Evolutionary conservation across 2,329 filamentous ascomycete genomes (phyloP).

Genomic region (Talaromyces sp.): DNA sequence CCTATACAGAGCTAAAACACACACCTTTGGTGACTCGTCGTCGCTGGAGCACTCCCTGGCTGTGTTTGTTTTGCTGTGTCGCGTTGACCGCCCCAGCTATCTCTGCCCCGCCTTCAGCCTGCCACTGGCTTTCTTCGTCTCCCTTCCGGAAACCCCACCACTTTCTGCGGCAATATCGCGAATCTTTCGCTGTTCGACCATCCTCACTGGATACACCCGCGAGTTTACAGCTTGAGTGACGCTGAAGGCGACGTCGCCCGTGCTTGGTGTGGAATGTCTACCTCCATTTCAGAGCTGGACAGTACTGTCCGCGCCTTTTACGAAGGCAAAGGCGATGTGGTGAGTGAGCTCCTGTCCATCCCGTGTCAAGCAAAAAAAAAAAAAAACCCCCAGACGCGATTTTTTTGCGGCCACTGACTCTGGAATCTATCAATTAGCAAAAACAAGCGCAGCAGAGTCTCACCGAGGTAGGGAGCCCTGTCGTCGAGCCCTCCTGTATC

Average conservation of each 20-base stretch:
- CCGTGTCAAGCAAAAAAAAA: too few relatives aligned
- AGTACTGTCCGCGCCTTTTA: conserved; percentile 94
- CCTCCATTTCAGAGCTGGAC: conserved; percentile 91
- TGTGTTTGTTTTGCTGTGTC: conserved; percentile 1
- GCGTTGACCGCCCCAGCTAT: conserved; percentile 13
- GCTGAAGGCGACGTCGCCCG: conserved; percentile 25
- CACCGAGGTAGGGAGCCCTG: conserved; percentile 66
- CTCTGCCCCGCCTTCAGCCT: conserved; percentile 13
- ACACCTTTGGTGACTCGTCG: background rate
- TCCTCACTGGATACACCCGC: conserved; percentile 10
- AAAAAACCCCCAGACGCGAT: background rate
- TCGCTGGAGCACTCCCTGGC: background rate
- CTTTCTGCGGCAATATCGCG: conserved; percentile 2
- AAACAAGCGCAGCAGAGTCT: conserved; percentile 89
- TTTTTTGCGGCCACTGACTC: conserved; percentile 14
- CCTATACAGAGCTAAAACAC: background rate
- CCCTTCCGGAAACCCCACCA: conserved; percentile 7
- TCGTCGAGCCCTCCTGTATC: conserved; percentile 10
- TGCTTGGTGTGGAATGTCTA: conserved; percentile 49
- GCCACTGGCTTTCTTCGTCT: conserved; percentile 9
- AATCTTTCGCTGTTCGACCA: background rate
- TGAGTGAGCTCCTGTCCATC: conserved; percentile 54
- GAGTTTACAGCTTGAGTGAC: conserved; percentile 17
- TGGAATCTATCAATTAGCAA: conserved; percentile 60
- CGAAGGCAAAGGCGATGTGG: conserved; percentile 89